These are phyloP conservation scores for Capronia americana DNA, from an alignment of 2,329 filamentous ascomycete genomes.

Conservation along the genomic window DNA sequence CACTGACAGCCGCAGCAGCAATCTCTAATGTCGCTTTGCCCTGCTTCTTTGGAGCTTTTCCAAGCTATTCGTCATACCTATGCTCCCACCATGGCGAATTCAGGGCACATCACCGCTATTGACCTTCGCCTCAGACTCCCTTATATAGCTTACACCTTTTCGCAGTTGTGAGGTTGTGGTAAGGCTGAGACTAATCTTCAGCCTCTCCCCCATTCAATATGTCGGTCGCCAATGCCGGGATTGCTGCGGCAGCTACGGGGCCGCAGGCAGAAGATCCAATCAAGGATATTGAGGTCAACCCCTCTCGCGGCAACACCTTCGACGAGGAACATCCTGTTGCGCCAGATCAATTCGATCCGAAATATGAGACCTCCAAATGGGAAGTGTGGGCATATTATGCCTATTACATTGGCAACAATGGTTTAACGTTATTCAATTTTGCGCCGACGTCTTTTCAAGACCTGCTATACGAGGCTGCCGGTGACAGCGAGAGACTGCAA, in stretches of 20 bases:
- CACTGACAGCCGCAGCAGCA: slow-evolving; percentile 19
- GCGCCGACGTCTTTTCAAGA: slow-evolving; percentile 70
- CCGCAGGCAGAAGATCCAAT: slow-evolving; percentile 34
- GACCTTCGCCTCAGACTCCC: slow-evolving; percentile 9
- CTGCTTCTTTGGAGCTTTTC: slow-evolving; percentile 13
- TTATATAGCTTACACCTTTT: slow-evolving; percentile 11
- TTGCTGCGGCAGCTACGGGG: slow-evolving; percentile 32
- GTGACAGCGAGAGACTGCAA: slow-evolving; percentile 57
- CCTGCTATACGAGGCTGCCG: slow-evolving; percentile 66
- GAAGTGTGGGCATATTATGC: slow-evolving; percentile 66
- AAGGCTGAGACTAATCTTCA: not conserved
- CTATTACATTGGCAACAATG: slow-evolving; percentile 73
- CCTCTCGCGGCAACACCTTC: slow-evolving; percentile 7
- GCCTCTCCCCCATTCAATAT: slow-evolving; percentile 15
- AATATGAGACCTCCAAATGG: slow-evolving; percentile 57
- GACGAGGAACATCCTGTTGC: slow-evolving; percentile 53
- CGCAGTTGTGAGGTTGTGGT: not conserved
- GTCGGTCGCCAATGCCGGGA: slow-evolving; percentile 39
- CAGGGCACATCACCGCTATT: not conserved
- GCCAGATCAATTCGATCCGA: slow-evolving; percentile 62
- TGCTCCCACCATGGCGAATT: slow-evolving; percentile 5
- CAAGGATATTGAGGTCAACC: slow-evolving; percentile 24
- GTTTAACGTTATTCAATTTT: slow-evolving; percentile 68
- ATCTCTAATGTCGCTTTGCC: slow-evolving; percentile 16
- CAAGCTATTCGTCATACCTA: slow-evolving; percentile 19